These are phyloP conservation scores for Oryza meridionalis DNA, from an alignment of 176 grass and related monocot genomes.

Conservation along the genomic window DNA sequence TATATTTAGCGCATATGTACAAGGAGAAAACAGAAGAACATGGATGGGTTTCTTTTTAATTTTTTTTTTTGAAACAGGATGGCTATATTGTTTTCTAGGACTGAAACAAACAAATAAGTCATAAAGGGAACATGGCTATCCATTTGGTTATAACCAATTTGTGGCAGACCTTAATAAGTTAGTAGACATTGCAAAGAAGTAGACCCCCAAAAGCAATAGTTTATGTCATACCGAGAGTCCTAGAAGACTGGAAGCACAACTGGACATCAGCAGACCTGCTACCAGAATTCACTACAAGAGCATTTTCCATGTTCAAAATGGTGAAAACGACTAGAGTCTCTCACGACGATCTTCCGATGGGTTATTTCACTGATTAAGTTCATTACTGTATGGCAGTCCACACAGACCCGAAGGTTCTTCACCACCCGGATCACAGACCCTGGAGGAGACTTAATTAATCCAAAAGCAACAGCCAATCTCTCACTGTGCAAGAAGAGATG, in stretches of 20 bases:
- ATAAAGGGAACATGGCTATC: constrained; percentile 3
- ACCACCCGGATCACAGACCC: constrained; percentile 69
- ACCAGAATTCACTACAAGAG: constrained; percentile 82
- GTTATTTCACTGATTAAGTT: constrained; percentile 71
- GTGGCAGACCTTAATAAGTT: background rate
- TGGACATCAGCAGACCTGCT: constrained; percentile 40
- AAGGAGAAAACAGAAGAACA: constrained; percentile 22
- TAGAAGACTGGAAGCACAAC: constrained; percentile 24
- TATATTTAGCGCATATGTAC: constrained; percentile 7
- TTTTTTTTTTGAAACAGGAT: background rate
- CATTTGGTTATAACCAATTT: background rate
- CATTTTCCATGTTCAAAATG: constrained; percentile 68
- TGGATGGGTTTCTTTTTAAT: background rate
- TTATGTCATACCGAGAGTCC: constrained; percentile 26
- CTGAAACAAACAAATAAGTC: background rate
- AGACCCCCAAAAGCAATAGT: background rate
- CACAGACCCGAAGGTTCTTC: constrained; percentile 71
- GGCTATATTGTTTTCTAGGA: constrained; percentile 14
- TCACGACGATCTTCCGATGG: constrained; percentile 54
- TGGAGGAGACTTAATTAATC: constrained; percentile 66
- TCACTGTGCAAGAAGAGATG: constrained; percentile 88
- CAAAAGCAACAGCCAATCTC: constrained; percentile 84
- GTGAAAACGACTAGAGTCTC: constrained; percentile 75
- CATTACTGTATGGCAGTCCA: constrained; percentile 71
- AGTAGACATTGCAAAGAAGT: constrained; percentile 10